Evolutionary conservation across 352 stramenopile genomes (phyloP).

Genomic region (Thraustochytrium sp.): DNA sequence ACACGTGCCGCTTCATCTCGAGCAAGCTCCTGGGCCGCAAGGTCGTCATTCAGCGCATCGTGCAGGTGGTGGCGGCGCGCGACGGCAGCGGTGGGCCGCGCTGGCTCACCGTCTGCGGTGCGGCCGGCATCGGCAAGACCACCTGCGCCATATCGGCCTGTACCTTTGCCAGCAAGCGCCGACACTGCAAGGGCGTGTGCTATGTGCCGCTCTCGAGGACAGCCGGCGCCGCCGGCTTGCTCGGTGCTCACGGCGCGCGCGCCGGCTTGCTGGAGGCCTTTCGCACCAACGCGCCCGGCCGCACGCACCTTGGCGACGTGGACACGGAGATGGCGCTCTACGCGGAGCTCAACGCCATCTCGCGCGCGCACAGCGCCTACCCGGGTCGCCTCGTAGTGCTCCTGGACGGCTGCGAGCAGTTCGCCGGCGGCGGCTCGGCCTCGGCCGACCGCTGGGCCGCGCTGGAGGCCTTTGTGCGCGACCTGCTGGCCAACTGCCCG

Average conservation of each 20-base stretch:
- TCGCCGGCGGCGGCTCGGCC: neutral
- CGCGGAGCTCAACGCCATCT: constrained; percentile 56
- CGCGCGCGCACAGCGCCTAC: constrained; percentile 48
- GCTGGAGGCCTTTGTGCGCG: neutral
- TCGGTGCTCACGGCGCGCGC: neutral
- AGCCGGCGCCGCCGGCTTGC: neutral
- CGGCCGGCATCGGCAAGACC: constrained; percentile 68
- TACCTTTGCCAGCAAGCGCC: constrained; percentile 66
- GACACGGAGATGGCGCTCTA: constrained; percentile 43
- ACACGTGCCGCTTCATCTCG: constrained; percentile 67
- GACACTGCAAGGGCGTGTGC: constrained; percentile 65
- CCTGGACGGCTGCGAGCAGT: constrained; percentile 65
- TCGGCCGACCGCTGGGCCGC: neutral
- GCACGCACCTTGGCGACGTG: constrained; percentile 11
- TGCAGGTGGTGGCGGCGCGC: constrained; percentile 60
- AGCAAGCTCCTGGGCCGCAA: constrained; percentile 68
- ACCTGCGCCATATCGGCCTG: constrained; percentile 67
- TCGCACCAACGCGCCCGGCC: constrained; percentile 46
- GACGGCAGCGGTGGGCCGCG: constrained; percentile 57
- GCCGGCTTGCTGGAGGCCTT: constrained; percentile 55
- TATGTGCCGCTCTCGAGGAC: constrained; percentile 55
- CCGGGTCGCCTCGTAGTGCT: constrained; percentile 60
- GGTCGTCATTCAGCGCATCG: constrained; percentile 69
- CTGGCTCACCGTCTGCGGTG: constrained; percentile 65
- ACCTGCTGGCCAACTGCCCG: neutral